phyloP scores from a whole-genome alignment of 768 basidiomycete species.

The Psilocybe tampanensis region DNA sequence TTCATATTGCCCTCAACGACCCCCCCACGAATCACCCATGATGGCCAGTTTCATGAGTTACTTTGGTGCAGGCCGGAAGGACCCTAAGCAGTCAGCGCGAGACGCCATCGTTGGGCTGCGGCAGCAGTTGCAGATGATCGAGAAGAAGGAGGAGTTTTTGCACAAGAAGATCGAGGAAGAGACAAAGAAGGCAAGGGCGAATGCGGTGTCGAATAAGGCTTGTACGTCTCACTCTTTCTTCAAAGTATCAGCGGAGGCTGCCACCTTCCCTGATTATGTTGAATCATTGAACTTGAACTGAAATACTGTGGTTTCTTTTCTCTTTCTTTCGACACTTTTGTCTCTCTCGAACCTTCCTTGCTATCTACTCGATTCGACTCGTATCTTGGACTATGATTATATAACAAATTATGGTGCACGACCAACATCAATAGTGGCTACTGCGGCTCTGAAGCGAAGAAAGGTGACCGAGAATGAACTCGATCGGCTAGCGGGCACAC shows the following conservation, averaged over 20 bases:
- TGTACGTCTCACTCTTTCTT: slow-evolving; percentile 54
- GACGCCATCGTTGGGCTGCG: slow-evolving; percentile 93
- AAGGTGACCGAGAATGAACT: slow-evolving; percentile 87
- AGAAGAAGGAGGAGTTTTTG: slow-evolving; percentile 98
- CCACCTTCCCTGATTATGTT: background rate
- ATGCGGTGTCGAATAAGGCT: slow-evolving; percentile 91
- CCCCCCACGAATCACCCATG: slow-evolving; percentile 39
- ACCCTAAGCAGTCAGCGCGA: slow-evolving; percentile 82
- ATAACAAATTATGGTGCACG: background rate
- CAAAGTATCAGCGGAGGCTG: background rate
- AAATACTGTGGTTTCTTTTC: background rate
- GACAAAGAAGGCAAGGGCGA: slow-evolving; percentile 85
- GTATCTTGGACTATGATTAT: background rate
- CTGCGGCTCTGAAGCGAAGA: slow-evolving; percentile 90
- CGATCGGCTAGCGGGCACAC: slow-evolving; percentile 80
- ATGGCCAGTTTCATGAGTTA: slow-evolving; percentile 85
- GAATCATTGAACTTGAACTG: background rate
- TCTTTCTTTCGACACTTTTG: background rate
- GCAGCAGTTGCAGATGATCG: slow-evolving; percentile 94
- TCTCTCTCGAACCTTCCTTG: background rate
- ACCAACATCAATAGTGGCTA: slow-evolving; percentile 62
- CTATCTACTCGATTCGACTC: background rate
- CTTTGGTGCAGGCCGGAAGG: slow-evolving; percentile 76
- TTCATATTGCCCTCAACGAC: background rate
- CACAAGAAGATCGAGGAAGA: slow-evolving; percentile 98